A percentile compares a stretch with the other conserved stretches of the same genome.
phyloP scores from a whole-genome alignment of 2,329 filamentous ascomycete genomes.

The Aspergillus udagawae region DNA sequence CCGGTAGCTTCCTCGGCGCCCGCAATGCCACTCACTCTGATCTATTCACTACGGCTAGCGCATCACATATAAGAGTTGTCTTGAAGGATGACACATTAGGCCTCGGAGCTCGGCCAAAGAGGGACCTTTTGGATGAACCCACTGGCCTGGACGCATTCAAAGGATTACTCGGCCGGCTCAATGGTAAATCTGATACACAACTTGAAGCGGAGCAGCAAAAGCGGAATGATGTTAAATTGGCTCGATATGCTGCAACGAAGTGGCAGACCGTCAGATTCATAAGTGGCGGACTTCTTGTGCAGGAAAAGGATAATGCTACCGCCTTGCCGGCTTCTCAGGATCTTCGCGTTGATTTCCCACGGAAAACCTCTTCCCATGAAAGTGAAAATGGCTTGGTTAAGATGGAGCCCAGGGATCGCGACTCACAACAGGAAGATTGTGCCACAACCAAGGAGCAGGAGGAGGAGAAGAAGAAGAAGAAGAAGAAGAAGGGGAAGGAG shows the following conservation, averaged over 20 bases:
- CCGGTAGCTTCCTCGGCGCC: conserved; percentile 77
- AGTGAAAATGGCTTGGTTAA: not conserved
- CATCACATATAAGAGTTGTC: conserved; percentile 77
- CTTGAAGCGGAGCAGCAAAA: conserved; percentile 66
- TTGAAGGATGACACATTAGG: conserved; percentile 91
- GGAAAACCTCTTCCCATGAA: not conserved
- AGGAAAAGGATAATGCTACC: conserved; percentile 49
- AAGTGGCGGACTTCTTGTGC: conserved; percentile 69
- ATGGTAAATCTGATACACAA: conserved; percentile 75
- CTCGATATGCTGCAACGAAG: conserved; percentile 68
- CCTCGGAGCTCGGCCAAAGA: conserved; percentile 74
- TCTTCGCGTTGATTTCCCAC: conserved; percentile 31
- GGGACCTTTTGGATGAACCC: conserved; percentile 62
- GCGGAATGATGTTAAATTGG: conserved; percentile 66
- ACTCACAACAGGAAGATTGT: not conserved
- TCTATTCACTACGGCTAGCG: conserved; percentile 73
- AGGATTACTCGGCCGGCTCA: conserved; percentile 79
- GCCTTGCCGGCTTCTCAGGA: conserved; percentile 37
- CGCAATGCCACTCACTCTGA: conserved; percentile 70
- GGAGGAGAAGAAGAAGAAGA: conserved; percentile 15
- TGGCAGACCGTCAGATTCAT: conserved; percentile 84
- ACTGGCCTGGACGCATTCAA: conserved; percentile 86
- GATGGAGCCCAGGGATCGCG: not conserved
- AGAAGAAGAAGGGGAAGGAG: conserved; percentile 16
- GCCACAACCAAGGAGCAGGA: not conserved